Base-by-base conservation (phyloP, 2,329 filamentous ascomycete genomes). In the Apiospora sp. region DNA sequence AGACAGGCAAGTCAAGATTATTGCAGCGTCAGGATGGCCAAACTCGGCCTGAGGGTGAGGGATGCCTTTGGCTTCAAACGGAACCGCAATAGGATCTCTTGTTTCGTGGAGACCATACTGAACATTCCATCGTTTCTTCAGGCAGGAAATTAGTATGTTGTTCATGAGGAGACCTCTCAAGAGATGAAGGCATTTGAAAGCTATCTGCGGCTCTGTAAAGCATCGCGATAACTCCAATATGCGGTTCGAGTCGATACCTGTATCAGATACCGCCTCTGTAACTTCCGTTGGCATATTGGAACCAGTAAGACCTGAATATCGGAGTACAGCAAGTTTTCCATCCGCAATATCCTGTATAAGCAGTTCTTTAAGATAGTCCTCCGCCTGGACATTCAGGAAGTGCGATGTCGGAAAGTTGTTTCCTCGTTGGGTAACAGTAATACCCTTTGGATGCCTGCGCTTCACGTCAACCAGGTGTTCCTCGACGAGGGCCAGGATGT, bases 101-200 rank as follows among this genome's bases (percentile, higher is more conserved):
- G 51, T 61, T 0, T 87, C 24, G 14, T 61, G 69, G 4, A 92
- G 80, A 0, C 90, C 90, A 67, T 92, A 94, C 49, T 89, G 85
- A 0, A 94, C 92, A 64, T 92, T 91, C 90, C 89, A 93, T 19
- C 90, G 82, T 77, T 92, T 93, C 69, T 87, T 86, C 0, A 93
- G 77, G 6, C 85, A 88, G 14, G 90, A 85, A 1, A 88, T 75
- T 0, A 94, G 79, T 4, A 94, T 89, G 0, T 87, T 83, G 71
- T 90, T 86, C 0, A 89, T 84, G 0, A 94, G 78, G 0, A 94
- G 81, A 0, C 92, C 92, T 0, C 92, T 88, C 0, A 94, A 78
- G 0, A 93, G 84, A 10, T 90, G 86, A 0, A 92, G 74, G 0
- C 74, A 78, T 41, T 84, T 79, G 0, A 68, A 74, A 5, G 82